Base-by-base conservation (phyloP, 1,139 yeast species). In the Pichia sp. region DNA sequence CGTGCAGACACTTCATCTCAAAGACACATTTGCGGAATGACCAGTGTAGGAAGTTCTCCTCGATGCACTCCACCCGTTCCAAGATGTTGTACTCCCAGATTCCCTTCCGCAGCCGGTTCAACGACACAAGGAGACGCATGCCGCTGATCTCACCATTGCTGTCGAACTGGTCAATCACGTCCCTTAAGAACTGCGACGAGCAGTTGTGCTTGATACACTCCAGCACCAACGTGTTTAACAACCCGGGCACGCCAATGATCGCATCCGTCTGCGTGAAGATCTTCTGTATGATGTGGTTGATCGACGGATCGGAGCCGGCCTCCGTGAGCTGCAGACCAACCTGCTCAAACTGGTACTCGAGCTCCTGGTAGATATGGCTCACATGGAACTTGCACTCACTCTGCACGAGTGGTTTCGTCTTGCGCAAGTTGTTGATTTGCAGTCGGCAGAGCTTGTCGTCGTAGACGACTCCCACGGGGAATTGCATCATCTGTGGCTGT, bases 301-400 rank as follows among this genome's bases (percentile, higher is more conserved):
- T 21, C 3, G 39, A n/a, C 2, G 9, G 19, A 19, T 34, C 24
- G 14, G 34, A 5, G 14, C 28, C 30, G 2, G 15, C 22, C 9
- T 37, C 34, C 5, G 7, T 15, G 6, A 17, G 4, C 12, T 33
- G 22, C 3, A 47, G 18, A 0, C 41, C 34, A 12, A 47, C 37
- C 28, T 47, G 53, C 5, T 50, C 47, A 31, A 50, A 42, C 24
- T 44, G 41, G 18, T 44, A 45, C 24, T 24, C 37, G 15, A 50
- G 28, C 15, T 50, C 47, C 15, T 44, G 31, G 20, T 50, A 44
- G 3, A 50, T 50, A 30, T 50, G 53, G 11, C 51, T 44, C 14
- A 50, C 41, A n/a, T 50, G 53, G 32, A 50, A 50, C 21, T 50
- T 50, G 28, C 48, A 42, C 21, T 47, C 47, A 42, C 53, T 47